These are phyloP conservation scores for Silybum marianum DNA, from an alignment of 129 eudicot genomes.

Conservation along the genomic window DNA sequence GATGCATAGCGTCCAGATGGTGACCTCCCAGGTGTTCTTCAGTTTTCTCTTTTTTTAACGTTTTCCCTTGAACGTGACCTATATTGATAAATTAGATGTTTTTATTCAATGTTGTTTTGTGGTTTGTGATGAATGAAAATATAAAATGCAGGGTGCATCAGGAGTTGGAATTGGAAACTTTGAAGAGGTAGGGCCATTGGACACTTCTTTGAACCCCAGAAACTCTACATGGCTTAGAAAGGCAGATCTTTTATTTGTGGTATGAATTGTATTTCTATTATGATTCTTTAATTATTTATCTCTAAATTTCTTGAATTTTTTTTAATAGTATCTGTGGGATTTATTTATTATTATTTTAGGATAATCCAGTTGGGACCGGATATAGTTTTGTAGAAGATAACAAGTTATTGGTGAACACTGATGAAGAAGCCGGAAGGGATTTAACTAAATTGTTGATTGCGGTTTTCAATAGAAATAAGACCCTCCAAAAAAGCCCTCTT, in stretches of 20 bases:
- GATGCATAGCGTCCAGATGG: too few species aligned
- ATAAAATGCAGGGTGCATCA: slow-evolving; percentile 49
- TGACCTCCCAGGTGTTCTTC: too few species aligned
- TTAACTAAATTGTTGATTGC: slow-evolving; percentile 41
- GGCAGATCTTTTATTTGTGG: slow-evolving; percentile 67
- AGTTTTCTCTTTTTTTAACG: too few species aligned
- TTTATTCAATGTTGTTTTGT: not conserved
- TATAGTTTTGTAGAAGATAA: slow-evolving; percentile 57
- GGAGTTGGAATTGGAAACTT: slow-evolving; percentile 67
- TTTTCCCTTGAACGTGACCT: too few species aligned
- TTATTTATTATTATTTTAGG: slow-evolving; percentile 24
- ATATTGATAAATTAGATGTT: not conserved
- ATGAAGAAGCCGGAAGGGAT: slow-evolving; percentile 58
- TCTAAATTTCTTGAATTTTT: not conserved
- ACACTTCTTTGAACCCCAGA: slow-evolving; percentile 43
- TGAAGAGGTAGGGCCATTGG: slow-evolving; percentile 55
- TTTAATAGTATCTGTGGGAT: slow-evolving; percentile 8
- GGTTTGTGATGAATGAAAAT: slow-evolving; percentile 1
- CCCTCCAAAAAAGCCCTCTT: slow-evolving; percentile 50
- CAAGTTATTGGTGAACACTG: slow-evolving; percentile 43
- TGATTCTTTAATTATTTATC: not conserved
- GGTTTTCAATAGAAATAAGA: slow-evolving; percentile 37
- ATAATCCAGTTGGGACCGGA: slow-evolving; percentile 70
- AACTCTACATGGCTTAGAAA: slow-evolving; percentile 59
- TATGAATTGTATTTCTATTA: slow-evolving; percentile 14